A percentile compares a stretch with the other conserved stretches of the same genome.
Conservation (phyloP, 768 basidiomycete species). For the Sarcomyxa edulis region DNA sequence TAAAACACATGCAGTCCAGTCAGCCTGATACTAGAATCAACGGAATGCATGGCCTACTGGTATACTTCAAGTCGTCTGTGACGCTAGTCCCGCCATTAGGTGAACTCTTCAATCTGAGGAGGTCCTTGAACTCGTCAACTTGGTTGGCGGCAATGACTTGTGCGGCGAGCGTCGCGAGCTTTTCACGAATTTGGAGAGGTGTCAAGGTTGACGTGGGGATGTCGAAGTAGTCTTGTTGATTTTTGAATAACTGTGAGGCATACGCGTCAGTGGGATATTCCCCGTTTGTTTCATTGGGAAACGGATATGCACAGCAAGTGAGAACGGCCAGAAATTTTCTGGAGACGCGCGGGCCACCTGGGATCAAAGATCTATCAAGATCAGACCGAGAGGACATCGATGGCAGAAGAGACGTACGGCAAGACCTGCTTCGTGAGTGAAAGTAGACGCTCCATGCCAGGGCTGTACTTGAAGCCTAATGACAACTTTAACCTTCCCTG, state of each 20-base stretch:
- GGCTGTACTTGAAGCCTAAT: conserved; percentile 71
- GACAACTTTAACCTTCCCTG: conserved; percentile 70
- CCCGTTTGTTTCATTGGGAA: background rate
- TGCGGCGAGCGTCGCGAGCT: conserved; percentile 57
- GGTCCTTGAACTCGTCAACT: conserved; percentile 51
- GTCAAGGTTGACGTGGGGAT: conserved; percentile 63
- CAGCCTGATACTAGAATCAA: conserved; percentile 3
- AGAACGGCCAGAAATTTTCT: conserved; percentile 76
- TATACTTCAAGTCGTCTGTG: conserved; percentile 85
- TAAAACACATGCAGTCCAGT: background rate
- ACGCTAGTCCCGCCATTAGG: conserved; percentile 81
- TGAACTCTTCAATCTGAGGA: conserved; percentile 52
- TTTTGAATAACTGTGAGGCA: conserved; percentile 61
- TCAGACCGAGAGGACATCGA: background rate
- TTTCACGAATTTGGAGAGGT: conserved; percentile 67
- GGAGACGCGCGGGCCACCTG: conserved; percentile 70
- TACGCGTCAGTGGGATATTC: background rate
- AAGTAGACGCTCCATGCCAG: conserved; percentile 74
- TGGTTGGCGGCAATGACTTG: conserved; percentile 45
- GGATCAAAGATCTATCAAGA: background rate
- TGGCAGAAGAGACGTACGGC: conserved; percentile 43
- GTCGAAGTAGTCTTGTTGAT: conserved; percentile 78
- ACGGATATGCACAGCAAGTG: conserved; percentile 45
- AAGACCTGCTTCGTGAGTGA: conserved; percentile 77
- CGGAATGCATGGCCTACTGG: conserved; percentile 43